Evolutionary conservation across 2,329 filamentous ascomycete genomes (phyloP).

Genomic region (Chaetomium globosum): DNA sequence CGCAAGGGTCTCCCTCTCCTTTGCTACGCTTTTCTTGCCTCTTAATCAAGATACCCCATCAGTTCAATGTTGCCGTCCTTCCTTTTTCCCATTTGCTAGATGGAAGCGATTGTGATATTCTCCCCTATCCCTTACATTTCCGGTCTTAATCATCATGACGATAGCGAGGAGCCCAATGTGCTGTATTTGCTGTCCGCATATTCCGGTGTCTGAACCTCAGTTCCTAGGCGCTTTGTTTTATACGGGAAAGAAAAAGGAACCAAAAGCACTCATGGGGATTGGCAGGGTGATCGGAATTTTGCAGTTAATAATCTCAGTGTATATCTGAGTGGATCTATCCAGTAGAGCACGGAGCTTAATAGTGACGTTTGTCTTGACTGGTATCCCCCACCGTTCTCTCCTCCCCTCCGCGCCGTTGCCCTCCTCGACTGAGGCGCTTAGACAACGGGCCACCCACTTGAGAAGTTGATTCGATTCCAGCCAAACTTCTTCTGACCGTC

Average conservation of each 20-base stretch:
- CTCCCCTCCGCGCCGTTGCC: no score
- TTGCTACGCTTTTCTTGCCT: conserved; percentile 15
- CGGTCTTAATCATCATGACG: neutral
- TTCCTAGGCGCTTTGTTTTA: neutral
- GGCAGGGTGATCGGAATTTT: neutral
- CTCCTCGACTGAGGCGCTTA: neutral
- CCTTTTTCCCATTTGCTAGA: conserved; percentile 1
- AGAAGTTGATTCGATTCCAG: conserved; percentile 32
- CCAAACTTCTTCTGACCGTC: conserved; percentile 34
- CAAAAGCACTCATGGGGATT: neutral
- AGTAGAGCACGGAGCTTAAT: neutral
- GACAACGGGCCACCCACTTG: conserved; percentile 31
- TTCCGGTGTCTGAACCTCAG: conserved; percentile 9
- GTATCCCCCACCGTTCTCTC: neutral
- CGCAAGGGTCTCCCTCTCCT: neutral
- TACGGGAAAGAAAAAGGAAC: neutral
- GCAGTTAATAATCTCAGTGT: neutral
- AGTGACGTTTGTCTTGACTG: neutral
- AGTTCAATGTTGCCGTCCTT: conserved; percentile 23
- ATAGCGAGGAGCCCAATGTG: conserved; percentile 10
- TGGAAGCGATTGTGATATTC: neutral
- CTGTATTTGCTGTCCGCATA: neutral
- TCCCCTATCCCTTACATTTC: neutral
- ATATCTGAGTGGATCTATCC: neutral
- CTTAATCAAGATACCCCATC: conserved; percentile 31